These are phyloP conservation scores for Solanum bulbocastanum DNA, from an alignment of 257 asterid species.

Conservation along the genomic window DNA sequence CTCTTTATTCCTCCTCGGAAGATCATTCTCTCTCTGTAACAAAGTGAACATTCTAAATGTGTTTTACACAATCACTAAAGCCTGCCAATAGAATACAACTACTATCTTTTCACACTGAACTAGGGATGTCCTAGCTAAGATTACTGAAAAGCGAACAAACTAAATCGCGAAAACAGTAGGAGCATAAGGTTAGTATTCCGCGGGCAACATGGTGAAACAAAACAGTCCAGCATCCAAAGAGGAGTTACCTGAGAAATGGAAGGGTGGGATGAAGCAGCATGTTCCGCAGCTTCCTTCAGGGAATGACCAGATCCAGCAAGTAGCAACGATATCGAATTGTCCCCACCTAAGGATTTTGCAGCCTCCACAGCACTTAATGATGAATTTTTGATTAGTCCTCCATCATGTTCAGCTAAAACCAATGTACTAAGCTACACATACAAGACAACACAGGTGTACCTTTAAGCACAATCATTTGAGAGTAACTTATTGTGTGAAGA, in stretches of 20 bases:
- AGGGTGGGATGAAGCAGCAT: constrained; percentile 76
- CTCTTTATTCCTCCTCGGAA: neutral
- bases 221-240: neutral
- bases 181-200: neutral
- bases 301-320: constrained; percentile 90
- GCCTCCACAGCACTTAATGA: constrained; percentile 84
- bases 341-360: constrained; percentile 58
- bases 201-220: neutral
- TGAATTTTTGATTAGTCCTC: constrained; percentile 57
- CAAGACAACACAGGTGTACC: neutral
- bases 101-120: neutral
- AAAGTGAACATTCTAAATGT: neutral
- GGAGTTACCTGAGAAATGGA: constrained; percentile 55
- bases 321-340: constrained; percentile 49
- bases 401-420: constrained; percentile 77
- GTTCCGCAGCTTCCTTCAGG: constrained; percentile 60
- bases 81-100: neutral
- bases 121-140: neutral
- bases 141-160: neutral
- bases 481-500: neutral
- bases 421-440: constrained; percentile 61
- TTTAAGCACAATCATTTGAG: neutral
- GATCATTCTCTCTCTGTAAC: neutral
- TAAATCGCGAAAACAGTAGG: neutral
- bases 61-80: neutral